A percentile compares a stretch with the other conserved stretches of the same genome.
Conservation (phyloP, 179 eudicot genomes). For the Nepenthes alata region DNA sequence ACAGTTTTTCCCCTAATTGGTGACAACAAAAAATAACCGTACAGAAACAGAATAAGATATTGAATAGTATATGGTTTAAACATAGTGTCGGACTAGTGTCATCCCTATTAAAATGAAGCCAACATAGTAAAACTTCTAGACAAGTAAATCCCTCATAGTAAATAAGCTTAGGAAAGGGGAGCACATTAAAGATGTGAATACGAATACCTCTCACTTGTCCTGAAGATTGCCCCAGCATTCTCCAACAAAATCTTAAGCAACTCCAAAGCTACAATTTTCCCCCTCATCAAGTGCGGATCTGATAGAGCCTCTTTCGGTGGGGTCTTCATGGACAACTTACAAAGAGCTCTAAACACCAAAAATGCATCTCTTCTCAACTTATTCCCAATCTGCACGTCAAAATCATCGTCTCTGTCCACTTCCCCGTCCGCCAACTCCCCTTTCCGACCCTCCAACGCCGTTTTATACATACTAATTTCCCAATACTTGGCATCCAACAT, state of each 20-base stretch:
- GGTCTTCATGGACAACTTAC: slow-evolving; percentile 95
- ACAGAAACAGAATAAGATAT: background rate
- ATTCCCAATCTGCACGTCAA: slow-evolving; percentile 95
- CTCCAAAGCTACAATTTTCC: slow-evolving; percentile 92
- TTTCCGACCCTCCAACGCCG: slow-evolving; percentile 87
- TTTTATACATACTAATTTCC: slow-evolving; percentile 98
- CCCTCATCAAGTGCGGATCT: slow-evolving; percentile 79
- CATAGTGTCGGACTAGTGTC: background rate
- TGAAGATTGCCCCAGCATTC: slow-evolving; percentile 86
- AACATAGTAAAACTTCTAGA: too few relatives aligned
- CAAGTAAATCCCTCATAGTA: too few relatives aligned
- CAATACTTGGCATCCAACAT: slow-evolving; percentile 98
- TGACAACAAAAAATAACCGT: too few relatives aligned
- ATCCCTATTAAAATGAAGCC: background rate
- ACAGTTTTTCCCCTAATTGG: too few relatives aligned
- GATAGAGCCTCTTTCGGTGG: slow-evolving; percentile 87
- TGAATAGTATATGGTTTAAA: background rate
- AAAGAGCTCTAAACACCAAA: slow-evolving; percentile 86
- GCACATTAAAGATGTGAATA: background rate
- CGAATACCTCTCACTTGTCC: slow-evolving; percentile 87
- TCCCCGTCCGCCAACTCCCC: slow-evolving; percentile 89
- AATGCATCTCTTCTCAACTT: slow-evolving; percentile 89
- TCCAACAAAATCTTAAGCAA: slow-evolving; percentile 97
- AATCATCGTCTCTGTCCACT: slow-evolving; percentile 73
- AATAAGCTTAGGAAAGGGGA: too few relatives aligned